A percentile compares a stretch with the other conserved stretches of the same genome.
phyloP scores from a whole-genome alignment of 2,329 filamentous ascomycete genomes.

The Septoria petroselini region DNA sequence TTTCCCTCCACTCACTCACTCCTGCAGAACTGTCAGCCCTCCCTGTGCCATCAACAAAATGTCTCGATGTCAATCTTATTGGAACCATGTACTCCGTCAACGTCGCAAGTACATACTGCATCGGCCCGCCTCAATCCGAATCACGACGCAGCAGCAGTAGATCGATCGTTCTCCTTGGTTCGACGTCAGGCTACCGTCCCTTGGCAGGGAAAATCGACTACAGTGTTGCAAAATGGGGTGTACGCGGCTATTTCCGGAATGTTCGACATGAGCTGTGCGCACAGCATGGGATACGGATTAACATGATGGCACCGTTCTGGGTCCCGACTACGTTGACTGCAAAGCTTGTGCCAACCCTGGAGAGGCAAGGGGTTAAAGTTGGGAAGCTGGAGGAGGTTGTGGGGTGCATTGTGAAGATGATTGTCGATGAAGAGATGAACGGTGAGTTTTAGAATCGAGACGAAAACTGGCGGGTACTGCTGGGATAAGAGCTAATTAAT shows the following conservation, averaged over 20 bases:
- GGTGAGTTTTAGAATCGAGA: no score
- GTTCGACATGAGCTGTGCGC: background rate
- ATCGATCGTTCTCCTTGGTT: conserved; percentile 1
- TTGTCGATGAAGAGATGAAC: conserved; percentile 1
- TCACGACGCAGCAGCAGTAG: background rate
- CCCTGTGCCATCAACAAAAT: background rate
- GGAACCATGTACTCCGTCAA: conserved; percentile 31
- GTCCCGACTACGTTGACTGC: background rate
- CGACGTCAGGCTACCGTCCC: background rate
- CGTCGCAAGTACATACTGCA: conserved; percentile 42
- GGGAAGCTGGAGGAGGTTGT: conserved; percentile 1
- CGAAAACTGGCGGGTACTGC: no score
- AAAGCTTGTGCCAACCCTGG: background rate
- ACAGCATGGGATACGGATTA: background rate
- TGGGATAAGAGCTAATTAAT: no score
- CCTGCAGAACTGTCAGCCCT: background rate
- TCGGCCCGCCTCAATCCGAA: no score
- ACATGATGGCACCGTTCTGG: conserved; percentile 9
- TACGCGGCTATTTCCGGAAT: conserved; percentile 1
- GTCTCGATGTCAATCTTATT: conserved; percentile 27
- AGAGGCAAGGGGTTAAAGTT: background rate
- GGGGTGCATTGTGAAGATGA: background rate
- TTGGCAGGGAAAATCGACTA: conserved; percentile 1
- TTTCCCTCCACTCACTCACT: background rate
- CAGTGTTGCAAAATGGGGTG: conserved; percentile 3